phyloP scores from a whole-genome alignment of 192 early-diverging fungal species.

The Geranomyces variabilis region DNA sequence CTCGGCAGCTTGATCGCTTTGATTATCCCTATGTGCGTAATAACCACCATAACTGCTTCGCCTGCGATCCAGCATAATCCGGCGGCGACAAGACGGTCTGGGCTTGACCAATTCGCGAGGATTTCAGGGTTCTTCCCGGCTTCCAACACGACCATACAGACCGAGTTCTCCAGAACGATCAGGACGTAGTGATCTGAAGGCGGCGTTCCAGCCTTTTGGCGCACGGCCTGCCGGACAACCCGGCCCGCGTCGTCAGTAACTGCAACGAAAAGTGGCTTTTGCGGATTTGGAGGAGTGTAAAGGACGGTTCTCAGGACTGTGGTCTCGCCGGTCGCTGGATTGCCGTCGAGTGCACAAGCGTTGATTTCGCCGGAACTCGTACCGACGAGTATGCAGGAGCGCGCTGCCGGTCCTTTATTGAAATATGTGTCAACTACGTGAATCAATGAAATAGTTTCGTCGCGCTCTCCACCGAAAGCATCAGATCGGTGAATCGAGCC shows the following conservation, averaged over 20 bases:
- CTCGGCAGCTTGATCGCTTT: conserved; percentile 31
- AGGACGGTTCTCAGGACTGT: not conserved
- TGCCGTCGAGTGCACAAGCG: no score
- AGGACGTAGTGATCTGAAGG: conserved; percentile 13
- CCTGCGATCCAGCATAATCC: conserved; percentile 9
- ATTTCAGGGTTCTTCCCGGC: not conserved
- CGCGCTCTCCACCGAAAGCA: no score
- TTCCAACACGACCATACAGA: conserved; percentile 7
- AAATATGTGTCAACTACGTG: not conserved
- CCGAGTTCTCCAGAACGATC: not conserved
- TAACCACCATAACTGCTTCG: conserved; percentile 26
- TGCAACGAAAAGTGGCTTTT: conserved; percentile 5
- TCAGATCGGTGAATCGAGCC: no score
- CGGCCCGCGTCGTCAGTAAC: conserved; percentile 21
- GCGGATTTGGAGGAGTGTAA: not conserved
- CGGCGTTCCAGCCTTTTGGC: not conserved
- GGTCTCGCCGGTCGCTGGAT: not conserved
- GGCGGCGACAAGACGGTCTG: conserved; percentile 9
- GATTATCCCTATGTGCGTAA: conserved; percentile 12
- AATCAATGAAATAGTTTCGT: not conserved
- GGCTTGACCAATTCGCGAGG: not conserved
- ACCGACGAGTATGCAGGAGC: conserved; percentile 3
- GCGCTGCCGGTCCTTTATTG: not conserved
- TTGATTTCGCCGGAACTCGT: not conserved
- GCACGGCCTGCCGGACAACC: conserved; percentile 7